Evolutionary conservation across 495 filamentous ascomycete genomes (phyloP).

Genomic region (Hypoxylon cercidicola): DNA sequence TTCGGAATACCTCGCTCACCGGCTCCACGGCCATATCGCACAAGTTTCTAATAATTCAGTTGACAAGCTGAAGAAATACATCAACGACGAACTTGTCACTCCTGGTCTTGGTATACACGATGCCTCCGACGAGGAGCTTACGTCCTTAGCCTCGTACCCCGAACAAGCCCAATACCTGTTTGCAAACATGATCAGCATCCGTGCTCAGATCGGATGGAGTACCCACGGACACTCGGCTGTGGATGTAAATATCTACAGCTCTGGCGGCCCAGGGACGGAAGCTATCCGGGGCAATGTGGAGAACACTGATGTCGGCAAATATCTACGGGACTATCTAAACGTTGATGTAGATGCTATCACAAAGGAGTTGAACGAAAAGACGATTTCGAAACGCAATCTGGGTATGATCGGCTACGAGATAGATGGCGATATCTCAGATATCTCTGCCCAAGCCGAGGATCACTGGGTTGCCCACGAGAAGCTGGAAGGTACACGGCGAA

Average conservation of each 20-base stretch:
- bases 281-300: constrained; percentile 84
- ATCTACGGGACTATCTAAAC: constrained; percentile 80
- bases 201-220: constrained; percentile 91
- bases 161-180: constrained; percentile 67
- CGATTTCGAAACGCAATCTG: constrained; percentile 33
- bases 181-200: constrained; percentile 82
- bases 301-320: constrained; percentile 90
- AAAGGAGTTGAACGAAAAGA: constrained; percentile 72
- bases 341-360: constrained; percentile 82
- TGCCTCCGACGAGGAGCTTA: constrained; percentile 74
- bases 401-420: constrained; percentile 3
- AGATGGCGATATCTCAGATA: not conserved
- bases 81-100: constrained; percentile 68
- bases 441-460: constrained; percentile 13
- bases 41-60: constrained; percentile 40
- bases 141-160: constrained; percentile 67
- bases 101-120: constrained; percentile 80
- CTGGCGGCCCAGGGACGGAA: constrained; percentile 59
- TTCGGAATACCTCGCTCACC: constrained; percentile 70
- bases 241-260: constrained; percentile 92
- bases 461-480: constrained; percentile 42
- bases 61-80: constrained; percentile 63
- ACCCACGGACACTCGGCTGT: constrained; percentile 90
- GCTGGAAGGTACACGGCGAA: constrained; percentile 18
- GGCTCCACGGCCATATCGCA: constrained; percentile 68